Percentiles rank a stretch among this genome's conserved stretches.
These are phyloP conservation scores for Delitschia confertaspora DNA, from an alignment of 495 filamentous ascomycete species.

Conservation along the genomic window DNA sequence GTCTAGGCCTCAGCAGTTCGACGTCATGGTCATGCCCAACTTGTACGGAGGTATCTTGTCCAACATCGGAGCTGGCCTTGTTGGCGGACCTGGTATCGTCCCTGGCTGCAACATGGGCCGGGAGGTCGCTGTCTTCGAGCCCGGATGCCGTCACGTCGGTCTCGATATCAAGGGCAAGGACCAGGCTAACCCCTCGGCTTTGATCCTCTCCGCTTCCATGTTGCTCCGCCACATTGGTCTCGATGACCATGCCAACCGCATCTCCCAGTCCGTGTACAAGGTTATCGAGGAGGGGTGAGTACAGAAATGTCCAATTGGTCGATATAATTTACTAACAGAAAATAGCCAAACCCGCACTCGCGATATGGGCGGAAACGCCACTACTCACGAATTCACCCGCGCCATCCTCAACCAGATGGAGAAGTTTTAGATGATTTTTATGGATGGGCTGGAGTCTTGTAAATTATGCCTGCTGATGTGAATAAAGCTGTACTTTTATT, in stretches of 20 bases:
- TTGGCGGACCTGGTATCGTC: slow-evolving; percentile 93
- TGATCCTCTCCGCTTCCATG: slow-evolving; percentile 93
- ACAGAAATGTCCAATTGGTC: background rate
- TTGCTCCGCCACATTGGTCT: slow-evolving; percentile 90
- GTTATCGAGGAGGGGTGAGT: slow-evolving; percentile 90
- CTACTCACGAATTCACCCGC: slow-evolving; percentile 89
- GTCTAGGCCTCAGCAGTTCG: slow-evolving; percentile 90
- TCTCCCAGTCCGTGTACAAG: slow-evolving; percentile 93
- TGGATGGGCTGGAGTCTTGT: too few relatives aligned
- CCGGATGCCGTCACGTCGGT: slow-evolving; percentile 95
- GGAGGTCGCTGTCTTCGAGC: slow-evolving; percentile 96
- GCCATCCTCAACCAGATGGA: slow-evolving; percentile 95
- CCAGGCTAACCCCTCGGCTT: slow-evolving; percentile 94
- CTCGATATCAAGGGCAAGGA: slow-evolving; percentile 99
- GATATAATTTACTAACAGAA: slow-evolving; percentile 28
- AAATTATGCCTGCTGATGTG: slow-evolving; percentile 5
- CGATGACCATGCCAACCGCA: slow-evolving; percentile 94
- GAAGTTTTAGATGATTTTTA: slow-evolving; percentile 17
- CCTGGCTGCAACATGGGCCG: slow-evolving; percentile 99
- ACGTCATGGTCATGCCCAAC: slow-evolving; percentile 99
- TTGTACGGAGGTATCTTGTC: slow-evolving; percentile 97
- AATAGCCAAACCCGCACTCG: slow-evolving; percentile 71
- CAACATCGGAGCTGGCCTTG: slow-evolving; percentile 97
- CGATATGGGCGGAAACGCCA: slow-evolving; percentile 86
- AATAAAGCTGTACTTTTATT: slow-evolving; percentile 27